Evolutionary conservation across 257 asterid species (phyloP).

Genomic region (Nicotiana attenuata): DNA sequence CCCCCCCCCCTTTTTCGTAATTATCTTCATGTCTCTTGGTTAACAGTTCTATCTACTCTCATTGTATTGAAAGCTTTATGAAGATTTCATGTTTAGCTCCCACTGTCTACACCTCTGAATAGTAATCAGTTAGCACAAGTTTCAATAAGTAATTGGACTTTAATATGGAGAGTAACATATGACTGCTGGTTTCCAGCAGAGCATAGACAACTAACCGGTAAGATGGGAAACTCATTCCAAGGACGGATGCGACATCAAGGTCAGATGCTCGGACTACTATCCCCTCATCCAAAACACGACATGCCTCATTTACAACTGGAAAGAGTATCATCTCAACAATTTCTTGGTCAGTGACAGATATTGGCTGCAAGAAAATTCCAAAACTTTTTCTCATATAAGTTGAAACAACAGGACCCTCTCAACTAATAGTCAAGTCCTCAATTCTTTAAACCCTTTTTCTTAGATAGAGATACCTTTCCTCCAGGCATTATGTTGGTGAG

Average conservation of each 20-base stretch:
- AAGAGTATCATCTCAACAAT: conserved; percentile 87
- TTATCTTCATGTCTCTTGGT: not conserved
- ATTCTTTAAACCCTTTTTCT: not conserved
- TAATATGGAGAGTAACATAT: not conserved
- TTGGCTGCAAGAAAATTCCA: conserved; percentile 52
- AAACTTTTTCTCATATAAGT: not conserved
- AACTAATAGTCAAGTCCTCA: not conserved
- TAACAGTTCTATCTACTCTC: not conserved
- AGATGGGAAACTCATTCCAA: conserved; percentile 93
- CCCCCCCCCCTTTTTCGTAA: not conserved
- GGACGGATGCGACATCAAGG: conserved; percentile 85
- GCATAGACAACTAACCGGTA: conserved; percentile 54
- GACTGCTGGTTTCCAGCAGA: no score
- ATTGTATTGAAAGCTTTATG: conserved; percentile 1
- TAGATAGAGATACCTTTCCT: conserved; percentile 59
- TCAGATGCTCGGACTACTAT: conserved; percentile 89
- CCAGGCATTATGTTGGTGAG: conserved; percentile 74
- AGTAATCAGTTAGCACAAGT: not conserved
- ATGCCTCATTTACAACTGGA: conserved; percentile 95
- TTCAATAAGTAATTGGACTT: not conserved
- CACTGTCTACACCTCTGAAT: not conserved
- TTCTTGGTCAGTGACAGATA: conserved; percentile 77
- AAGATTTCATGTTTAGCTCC: not conserved
- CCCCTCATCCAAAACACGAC: conserved; percentile 88
- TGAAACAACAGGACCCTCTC: not conserved